Evolutionary conservation across 805 yeast genomes (phyloP).

Genomic region (Saccharomycopsis babjevae): DNA sequence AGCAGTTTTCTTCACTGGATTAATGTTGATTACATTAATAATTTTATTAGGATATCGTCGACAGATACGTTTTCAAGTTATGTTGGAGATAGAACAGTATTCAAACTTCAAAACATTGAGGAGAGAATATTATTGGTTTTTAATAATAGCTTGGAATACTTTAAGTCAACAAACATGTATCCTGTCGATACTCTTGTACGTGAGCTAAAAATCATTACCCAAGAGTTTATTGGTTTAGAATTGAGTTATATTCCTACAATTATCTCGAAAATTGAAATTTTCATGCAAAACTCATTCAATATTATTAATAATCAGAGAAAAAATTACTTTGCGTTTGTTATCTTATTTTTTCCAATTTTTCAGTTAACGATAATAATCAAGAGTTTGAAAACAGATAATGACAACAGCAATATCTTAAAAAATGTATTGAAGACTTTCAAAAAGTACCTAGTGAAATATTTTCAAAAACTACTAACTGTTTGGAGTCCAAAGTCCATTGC

Average conservation of each 20-base stretch:
- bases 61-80: neutral
- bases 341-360: conserved; percentile 16
- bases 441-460: neutral
- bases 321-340: conserved; percentile 6
- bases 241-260: neutral
- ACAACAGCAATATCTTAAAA: neutral
- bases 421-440: neutral
- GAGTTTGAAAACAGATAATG: neutral
- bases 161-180: neutral
- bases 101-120: neutral
- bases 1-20: conserved; percentile 10
- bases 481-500: conserved; percentile 9
- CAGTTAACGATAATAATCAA: conserved; percentile 8
- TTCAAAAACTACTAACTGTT: neutral
- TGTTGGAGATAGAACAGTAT: neutral
- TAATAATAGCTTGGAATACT: conserved; percentile 5
- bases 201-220: conserved; percentile 6
- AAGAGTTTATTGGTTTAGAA: neutral
- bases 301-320: neutral
- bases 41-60: neutral
- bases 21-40: neutral
- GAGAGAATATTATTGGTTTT: neutral
- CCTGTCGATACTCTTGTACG: conserved; percentile 2
- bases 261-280: conserved; percentile 5
- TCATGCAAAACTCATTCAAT: conserved; percentile 9